Conservation (phyloP, 2,329 filamentous ascomycete species). For the Claviceps digitariae region DNA sequence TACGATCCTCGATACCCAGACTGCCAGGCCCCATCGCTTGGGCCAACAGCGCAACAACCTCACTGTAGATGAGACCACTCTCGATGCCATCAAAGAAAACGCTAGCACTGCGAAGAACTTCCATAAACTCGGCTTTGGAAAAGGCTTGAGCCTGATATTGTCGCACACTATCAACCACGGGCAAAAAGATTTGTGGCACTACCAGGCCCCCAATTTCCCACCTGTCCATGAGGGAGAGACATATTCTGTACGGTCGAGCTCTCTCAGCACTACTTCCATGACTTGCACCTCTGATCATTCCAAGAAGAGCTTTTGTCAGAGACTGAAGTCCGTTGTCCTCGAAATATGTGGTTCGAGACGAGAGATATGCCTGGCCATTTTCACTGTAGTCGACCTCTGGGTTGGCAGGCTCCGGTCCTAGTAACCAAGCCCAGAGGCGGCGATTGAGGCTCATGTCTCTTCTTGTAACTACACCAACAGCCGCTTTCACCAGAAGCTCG, state of each 20-base stretch:
- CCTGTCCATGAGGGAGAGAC: constrained; percentile 90
- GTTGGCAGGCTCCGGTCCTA: constrained; percentile 57
- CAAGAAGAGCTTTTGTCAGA: constrained; percentile 59
- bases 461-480: constrained; percentile 73
- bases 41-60: constrained; percentile 56
- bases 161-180: constrained; percentile 68
- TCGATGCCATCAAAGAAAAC: constrained; percentile 97
- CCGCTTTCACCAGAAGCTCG: constrained; percentile 67
- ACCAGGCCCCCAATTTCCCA: constrained; percentile 93
- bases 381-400: constrained; percentile 34
- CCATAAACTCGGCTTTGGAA: constrained; percentile 59
- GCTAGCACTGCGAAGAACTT: constrained; percentile 84
- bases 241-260: constrained; percentile 79
- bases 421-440: constrained; percentile 88
- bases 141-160: constrained; percentile 53
- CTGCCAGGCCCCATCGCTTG: constrained; percentile 40
- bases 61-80: constrained; percentile 81
- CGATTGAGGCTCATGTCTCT: constrained; percentile 96
- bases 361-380: constrained; percentile 30
- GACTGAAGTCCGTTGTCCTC: constrained; percentile 62
- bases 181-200: constrained; percentile 77
- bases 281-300: constrained; percentile 49
- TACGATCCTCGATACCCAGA: constrained; percentile 31
- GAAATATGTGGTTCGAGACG: constrained; percentile 67
- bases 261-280: constrained; percentile 38